Evolutionary conservation across 768 basidiomycete genomes (phyloP), one percentile per base, ranked within the genome.

Genomic region (Podaxis carcinomalis): DNA sequence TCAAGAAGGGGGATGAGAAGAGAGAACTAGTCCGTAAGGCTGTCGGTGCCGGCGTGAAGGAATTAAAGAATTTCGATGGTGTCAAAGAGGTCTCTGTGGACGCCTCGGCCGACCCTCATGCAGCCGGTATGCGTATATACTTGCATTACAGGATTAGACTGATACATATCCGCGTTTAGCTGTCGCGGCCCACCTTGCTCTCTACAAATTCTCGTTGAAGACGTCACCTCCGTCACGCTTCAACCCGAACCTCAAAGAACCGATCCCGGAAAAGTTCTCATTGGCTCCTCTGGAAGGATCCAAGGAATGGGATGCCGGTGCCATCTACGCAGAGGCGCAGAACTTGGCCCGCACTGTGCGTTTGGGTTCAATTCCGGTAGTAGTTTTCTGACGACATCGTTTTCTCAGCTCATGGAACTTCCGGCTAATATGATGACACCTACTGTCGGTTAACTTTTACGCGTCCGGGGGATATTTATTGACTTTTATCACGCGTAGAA

Each of bases 351-450:
- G 90, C 46, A 92, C 90, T 44, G 89, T 89, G 71, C 59, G 80
- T 53, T 50, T 50, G 19, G 49, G 37, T 27, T 14, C 19, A 32
- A 23, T 52, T n/a, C 53, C 23, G 54, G 37, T 42, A 44, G 61
- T 37, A 57, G 25, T 13, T 13, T 37, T 2, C n/a, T 51, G 52
- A 49, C 56, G n/a, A 44, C 40, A 62, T 25, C 51, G 3, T 42
- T 44, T n/a, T 44, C 14, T 53, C 70, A 92, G 89, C 79, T 95
- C 51, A 88, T 84, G 85, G 93, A 95, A 73, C 74, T 90, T 4
- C 93, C 93, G 55, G 92, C 84, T 1, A 95, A 95, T 71, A 84
- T 93, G 72, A 77, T 92, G 78, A 93, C 92, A 1, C 93, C 92
- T 7, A 92, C 91, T 13, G 88, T 88, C 66, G 47, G 80, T 70